Base-by-base conservation (phyloP, 2,329 filamentous ascomycete genomes). In the Aspergillus intermedius region DNA sequence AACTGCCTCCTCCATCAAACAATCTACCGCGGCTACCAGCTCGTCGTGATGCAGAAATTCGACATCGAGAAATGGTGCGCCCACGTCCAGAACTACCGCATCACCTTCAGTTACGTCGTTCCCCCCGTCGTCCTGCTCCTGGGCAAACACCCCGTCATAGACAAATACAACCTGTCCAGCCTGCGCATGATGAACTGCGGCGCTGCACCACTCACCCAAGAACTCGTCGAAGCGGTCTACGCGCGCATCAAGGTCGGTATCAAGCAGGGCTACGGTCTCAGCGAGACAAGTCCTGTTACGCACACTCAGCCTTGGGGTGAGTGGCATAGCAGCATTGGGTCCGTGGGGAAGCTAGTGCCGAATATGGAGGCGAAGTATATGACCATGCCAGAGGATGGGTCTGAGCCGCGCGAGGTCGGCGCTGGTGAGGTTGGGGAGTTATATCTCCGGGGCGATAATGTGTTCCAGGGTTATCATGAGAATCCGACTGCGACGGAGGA, bases 251-350 rank as follows among this genome's bases (percentile, higher is more conserved):
- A 82, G 45, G 77, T 94, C 17, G 84, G 85, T 2, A 82, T 95
- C 52, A 96, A 95, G 75, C 91, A 97, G 70, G 91, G 88, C 15
- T 97, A 95, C 63, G 91, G 91, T 0, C 77, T 97, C 4, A 89
- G 84, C 4, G 91, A 97, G 73, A 94, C 89, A 12, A 84, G 84
- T 22, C 90, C 91, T 0, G 86, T 83, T 1, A 87, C 88, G 0
- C 84, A 89, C 58, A 81, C 81, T 8, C 88, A 90, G 68, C 73
- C 77, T 6, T 84, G 87, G 75, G 79, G 82, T 32, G 84, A 88
- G 56, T 96, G 90, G 88, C 74, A 82, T 53, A 82, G 77, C 44
- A 82, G 80, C 42, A 83, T 91, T 57, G 91, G 90, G 17, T 85
- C 86, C 0, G 87, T 91, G 0, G 91, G 91, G 10, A 81, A 78